Conservation (phyloP, 768 basidiomycete genomes). For the Boletus reticuloceps region DNA sequence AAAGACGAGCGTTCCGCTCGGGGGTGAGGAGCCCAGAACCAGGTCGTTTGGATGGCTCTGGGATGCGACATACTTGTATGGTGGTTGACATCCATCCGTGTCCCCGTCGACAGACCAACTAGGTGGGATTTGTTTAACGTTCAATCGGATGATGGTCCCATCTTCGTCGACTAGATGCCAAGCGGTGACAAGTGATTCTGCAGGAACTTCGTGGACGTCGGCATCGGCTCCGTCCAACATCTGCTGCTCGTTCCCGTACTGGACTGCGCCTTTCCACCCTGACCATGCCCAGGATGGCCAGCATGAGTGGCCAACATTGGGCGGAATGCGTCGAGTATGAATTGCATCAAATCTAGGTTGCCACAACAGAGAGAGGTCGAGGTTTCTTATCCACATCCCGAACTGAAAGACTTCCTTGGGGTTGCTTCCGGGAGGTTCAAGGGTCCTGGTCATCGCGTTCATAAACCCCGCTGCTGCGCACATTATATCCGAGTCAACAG, state of each 20-base stretch:
- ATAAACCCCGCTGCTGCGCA: constrained; percentile 4
- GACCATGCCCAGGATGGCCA: constrained; percentile 29
- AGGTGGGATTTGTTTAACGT: constrained; percentile 4
- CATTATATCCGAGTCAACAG: constrained; percentile 13
- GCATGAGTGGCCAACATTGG: neutral
- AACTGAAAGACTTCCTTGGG: neutral
- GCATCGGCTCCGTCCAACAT: neutral
- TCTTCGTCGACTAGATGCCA: constrained; percentile 19
- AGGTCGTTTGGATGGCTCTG: neutral
- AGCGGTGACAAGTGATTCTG: constrained; percentile 15
- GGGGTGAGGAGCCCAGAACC: neutral
- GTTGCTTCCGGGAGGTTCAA: neutral
- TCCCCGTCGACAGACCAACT: neutral
- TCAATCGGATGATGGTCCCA: constrained; percentile 4
- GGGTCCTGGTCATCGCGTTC: constrained; percentile 1
- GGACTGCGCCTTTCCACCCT: constrained; percentile 22
- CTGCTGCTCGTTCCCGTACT: constrained; percentile 2
- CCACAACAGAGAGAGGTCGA: constrained; percentile 21
- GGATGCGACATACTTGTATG: constrained; percentile 2
- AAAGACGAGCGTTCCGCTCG: constrained; percentile 24
- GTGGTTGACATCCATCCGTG: neutral
- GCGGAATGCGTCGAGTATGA: constrained; percentile 6
- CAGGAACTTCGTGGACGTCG: constrained; percentile 2
- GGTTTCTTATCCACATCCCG: constrained; percentile 1
- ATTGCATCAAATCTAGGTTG: constrained; percentile 14